phyloP scores from a whole-genome alignment of 2,329 filamentous ascomycete genomes.

The Ophiocordyceps unilateralis region DNA sequence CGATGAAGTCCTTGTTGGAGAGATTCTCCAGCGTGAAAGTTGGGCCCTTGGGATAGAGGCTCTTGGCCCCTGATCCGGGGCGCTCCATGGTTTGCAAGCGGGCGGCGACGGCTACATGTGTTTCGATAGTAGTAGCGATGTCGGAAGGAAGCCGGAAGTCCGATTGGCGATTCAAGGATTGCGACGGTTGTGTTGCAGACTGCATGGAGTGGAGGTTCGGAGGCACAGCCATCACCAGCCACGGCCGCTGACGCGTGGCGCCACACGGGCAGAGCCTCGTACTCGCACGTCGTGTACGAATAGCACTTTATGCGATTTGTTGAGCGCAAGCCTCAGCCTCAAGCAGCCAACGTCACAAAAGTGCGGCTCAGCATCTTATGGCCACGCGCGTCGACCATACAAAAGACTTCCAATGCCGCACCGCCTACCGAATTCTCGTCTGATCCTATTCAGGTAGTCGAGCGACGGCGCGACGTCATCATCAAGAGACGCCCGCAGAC shows the following conservation, averaged over 20 bases:
- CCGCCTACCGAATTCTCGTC: background rate
- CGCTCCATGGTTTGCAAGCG: conserved; percentile 15
- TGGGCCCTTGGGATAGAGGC: conserved; percentile 61
- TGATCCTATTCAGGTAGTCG: background rate
- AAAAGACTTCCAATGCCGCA: background rate
- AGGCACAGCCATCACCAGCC: background rate
- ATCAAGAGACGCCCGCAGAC: background rate
- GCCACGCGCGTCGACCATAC: no score
- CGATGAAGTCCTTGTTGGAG: conserved; percentile 84
- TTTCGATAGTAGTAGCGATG: background rate
- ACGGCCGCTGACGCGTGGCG: background rate
- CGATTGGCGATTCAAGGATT: background rate
- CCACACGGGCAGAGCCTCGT: background rate
- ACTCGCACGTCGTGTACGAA: background rate
- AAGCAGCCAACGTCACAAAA: background rate
- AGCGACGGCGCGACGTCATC: background rate
- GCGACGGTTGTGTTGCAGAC: background rate
- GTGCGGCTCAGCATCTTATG: background rate
- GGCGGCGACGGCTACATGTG: background rate
- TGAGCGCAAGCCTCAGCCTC: background rate
- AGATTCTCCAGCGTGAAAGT: conserved; percentile 81
- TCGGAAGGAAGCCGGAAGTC: background rate
- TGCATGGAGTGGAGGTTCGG: background rate
- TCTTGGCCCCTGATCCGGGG: conserved; percentile 33
- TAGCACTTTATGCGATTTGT: background rate